phyloP scores from a whole-genome alignment of 805 yeast species.

The Candida chauliodis region DNA sequence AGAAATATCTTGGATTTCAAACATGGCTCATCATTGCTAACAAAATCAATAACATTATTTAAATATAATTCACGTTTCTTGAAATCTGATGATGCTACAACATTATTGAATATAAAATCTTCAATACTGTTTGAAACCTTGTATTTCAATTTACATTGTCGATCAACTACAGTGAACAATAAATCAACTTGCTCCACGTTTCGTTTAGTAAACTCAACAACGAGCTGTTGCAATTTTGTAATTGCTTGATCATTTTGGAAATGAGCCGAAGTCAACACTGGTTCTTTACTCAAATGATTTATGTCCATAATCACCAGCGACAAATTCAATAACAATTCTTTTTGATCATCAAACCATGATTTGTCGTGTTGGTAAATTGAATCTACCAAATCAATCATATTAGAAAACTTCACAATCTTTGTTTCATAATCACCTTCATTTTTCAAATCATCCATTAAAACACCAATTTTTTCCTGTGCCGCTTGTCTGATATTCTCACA shows the following conservation, averaged over 20 bases:
- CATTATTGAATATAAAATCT: conserved; percentile 52
- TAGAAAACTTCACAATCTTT: conserved; percentile 65
- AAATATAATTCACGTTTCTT: conserved; percentile 50
- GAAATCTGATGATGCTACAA: conserved; percentile 50
- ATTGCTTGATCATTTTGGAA: conserved; percentile 72
- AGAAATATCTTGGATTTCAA: conserved; percentile 56
- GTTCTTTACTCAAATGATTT: too few species aligned
- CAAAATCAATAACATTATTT: conserved; percentile 45
- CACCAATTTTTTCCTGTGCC: conserved; percentile 50
- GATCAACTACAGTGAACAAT: conserved; percentile 29
- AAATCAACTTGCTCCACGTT: conserved; percentile 24
- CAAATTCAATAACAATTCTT: conserved; percentile 40
- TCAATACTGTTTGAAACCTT: conserved; percentile 47
- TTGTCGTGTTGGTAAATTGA: conserved; percentile 52
- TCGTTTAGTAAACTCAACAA: conserved; percentile 25
- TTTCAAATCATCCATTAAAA: conserved; percentile 44
- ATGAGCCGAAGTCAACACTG: conserved; percentile 55
- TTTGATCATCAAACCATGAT: conserved; percentile 59
- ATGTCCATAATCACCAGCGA: conserved; percentile 44
- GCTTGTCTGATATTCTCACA: conserved; percentile 55
- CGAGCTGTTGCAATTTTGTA: conserved; percentile 50
- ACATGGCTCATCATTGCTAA: conserved; percentile 41
- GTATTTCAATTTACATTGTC: conserved; percentile 43
- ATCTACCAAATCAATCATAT: conserved; percentile 61
- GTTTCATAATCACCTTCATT: conserved; percentile 50